Evolutionary conservation across 805 yeast species (phyloP).

Genomic region (Kodamaea lidongshanica): DNA sequence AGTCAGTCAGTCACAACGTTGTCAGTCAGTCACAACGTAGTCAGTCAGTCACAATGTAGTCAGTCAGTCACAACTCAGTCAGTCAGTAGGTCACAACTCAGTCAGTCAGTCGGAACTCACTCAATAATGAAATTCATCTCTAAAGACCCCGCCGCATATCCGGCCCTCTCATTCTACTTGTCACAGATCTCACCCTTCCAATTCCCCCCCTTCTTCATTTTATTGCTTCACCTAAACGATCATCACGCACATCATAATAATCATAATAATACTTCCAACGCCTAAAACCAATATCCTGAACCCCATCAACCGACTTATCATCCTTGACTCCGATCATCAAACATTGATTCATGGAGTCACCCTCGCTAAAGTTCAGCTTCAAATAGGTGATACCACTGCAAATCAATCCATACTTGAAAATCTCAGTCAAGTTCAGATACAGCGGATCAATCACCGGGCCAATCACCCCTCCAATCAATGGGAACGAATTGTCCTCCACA

Average conservation of each 20-base stretch:
- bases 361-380: constrained; percentile 28
- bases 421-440: constrained; percentile 47
- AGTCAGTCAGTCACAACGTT: too few species aligned
- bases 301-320: constrained; percentile 28
- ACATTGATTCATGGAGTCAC: constrained; percentile 26
- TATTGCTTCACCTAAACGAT: constrained; percentile 3
- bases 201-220: constrained; percentile 2
- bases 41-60: too few species aligned
- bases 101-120: too few species aligned
- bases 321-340: constrained; percentile 33
- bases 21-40: too few species aligned
- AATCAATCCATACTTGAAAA: constrained; percentile 50
- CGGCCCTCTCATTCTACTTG: not conserved
- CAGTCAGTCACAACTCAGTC: too few species aligned
- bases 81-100: too few species aligned
- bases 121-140: too few species aligned
- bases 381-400: constrained; percentile 49
- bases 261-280: constrained; percentile 35
- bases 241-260: constrained; percentile 29
- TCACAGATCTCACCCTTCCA: not conserved
- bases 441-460: constrained; percentile 50
- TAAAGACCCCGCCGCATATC: too few species aligned
- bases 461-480: constrained; percentile 44
- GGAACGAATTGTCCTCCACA: constrained; percentile 11
- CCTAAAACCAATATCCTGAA: constrained; percentile 38